Evolutionary conservation across 495 filamentous ascomycete genomes (phyloP).

Genomic region (Penicillium bialowiezense): DNA sequence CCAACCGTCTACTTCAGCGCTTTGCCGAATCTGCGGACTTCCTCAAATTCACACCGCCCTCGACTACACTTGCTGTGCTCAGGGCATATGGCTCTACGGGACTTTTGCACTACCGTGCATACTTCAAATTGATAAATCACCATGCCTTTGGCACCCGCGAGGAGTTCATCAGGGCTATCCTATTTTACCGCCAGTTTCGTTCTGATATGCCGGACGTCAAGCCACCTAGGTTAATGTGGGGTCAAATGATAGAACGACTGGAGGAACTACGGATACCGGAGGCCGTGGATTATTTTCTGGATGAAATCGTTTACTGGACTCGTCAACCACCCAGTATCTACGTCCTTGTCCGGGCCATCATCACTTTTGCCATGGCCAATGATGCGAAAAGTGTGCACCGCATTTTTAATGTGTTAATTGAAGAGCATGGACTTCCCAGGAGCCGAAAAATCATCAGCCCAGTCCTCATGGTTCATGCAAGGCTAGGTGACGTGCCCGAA

Average conservation of each 20-base stretch:
- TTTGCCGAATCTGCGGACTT: not conserved
- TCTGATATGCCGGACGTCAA: conserved; percentile 19
- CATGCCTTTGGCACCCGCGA: no score
- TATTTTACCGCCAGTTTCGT: conserved; percentile 43
- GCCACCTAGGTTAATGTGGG: conserved; percentile 21
- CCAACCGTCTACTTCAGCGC: not conserved
- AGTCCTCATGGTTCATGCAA: conserved; percentile 65
- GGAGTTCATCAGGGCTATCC: conserved; percentile 26
- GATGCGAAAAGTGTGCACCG: conserved; percentile 28
- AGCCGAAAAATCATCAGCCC: conserved; percentile 37
- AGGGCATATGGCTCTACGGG: conserved; percentile 19
- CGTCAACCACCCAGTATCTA: no score
- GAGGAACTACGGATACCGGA: conserved; percentile 25
- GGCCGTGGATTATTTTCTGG: conserved; percentile 50
- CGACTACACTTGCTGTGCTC: conserved; percentile 26
- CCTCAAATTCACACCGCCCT: conserved; percentile 12
- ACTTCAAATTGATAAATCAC: conserved; percentile 26
- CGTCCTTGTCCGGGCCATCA: conserved; percentile 13
- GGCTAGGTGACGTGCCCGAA: conserved; percentile 56
- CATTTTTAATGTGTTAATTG: conserved; percentile 32
- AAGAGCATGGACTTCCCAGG: conserved; percentile 34
- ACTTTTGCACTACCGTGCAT: conserved; percentile 21
- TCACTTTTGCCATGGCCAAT: conserved; percentile 29
- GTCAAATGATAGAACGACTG: conserved; percentile 21
- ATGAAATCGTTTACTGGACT: conserved; percentile 29